Evolutionary conservation across 768 basidiomycete genomes (phyloP), one percentile per base, ranked within the genome.

Genomic region (Podaxis carcinomalis): DNA sequence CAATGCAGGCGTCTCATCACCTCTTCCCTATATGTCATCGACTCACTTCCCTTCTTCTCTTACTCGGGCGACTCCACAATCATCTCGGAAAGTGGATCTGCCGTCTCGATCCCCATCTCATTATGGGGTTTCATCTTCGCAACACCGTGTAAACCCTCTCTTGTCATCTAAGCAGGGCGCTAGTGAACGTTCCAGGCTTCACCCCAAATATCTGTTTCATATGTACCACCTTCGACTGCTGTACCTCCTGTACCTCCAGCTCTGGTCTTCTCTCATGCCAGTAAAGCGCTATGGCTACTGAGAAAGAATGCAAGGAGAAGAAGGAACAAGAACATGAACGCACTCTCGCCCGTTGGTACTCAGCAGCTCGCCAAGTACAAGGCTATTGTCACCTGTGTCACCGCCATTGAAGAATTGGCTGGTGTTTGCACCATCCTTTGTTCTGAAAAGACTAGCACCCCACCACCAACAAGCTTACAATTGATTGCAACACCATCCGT

Each of bases 381-480:
- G 84, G 95, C 96, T 66, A 98, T 97, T 68, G 96, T 98, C 74
- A 98, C 96, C 57, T 95, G 95, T 83, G 98, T 98, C 80, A 98
- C 96, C 35, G 96, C 96, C 66, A 98, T 98, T 63, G 96, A 98
- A 74, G 95, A 98, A 75, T 83, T 98, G 68, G 96, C 96, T 44
- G 96, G 95, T 74, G 95, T 98, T n/a, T n/a, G n/a, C 69, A 98
- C 96, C 68, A 98, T 98, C 72, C 83, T 98, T 59, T 98, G 95
- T 80, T 98, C 96, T 40, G 96, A 98, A 82, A 98, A 98, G 86
- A 97, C 95, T 6, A 93, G 95, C 73, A 97, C 95, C 42, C 85
- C 97, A 98, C 96, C 66, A 98, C 96, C 79, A 98, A 98, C 86
- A 98, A 98, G 81, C 91, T 98, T 67, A 98, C 95, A 67, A 97